Percentiles rank a stretch among this genome's conserved stretches.
These are phyloP conservation scores for Xylaria venustula DNA, from an alignment of 495 filamentous ascomycete species.

Conservation along the genomic window DNA sequence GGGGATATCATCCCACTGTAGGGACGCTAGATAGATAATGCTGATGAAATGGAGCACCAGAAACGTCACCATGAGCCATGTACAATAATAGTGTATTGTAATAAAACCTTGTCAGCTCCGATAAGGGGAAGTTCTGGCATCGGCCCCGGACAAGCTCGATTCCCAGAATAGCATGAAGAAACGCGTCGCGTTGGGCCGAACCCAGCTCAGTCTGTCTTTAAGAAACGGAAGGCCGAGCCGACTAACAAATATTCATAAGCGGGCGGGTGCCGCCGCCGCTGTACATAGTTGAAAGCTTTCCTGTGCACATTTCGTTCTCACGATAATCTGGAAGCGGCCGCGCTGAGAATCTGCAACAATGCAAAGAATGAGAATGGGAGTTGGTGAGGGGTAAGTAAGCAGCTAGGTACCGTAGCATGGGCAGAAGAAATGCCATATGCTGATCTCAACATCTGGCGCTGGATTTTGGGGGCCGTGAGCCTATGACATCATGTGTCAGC, in stretches of 20 bases:
- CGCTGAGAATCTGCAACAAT: too few species aligned
- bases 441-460: too few species aligned
- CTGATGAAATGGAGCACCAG: neutral
- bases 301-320: too few species aligned
- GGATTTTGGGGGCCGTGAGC: too few species aligned
- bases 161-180: neutral
- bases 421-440: too few species aligned
- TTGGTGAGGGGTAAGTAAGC: too few species aligned
- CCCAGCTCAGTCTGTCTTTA: too few species aligned
- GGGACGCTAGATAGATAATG: neutral
- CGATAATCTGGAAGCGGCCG: too few species aligned
- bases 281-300: too few species aligned
- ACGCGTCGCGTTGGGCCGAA: neutral
- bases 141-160: neutral
- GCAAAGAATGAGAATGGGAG: too few species aligned
- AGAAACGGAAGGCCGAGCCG: neutral
- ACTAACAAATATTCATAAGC: neutral
- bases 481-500: too few species aligned
- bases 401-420: too few species aligned
- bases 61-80: neutral
- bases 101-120: conserved; percentile 10
- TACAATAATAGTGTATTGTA: neutral
- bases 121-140: neutral
- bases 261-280: neutral
- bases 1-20: neutral